phyloP scores from a whole-genome alignment of 2,329 filamentous ascomycete species.

The Hawksworthiomyces lignivorus region DNA sequence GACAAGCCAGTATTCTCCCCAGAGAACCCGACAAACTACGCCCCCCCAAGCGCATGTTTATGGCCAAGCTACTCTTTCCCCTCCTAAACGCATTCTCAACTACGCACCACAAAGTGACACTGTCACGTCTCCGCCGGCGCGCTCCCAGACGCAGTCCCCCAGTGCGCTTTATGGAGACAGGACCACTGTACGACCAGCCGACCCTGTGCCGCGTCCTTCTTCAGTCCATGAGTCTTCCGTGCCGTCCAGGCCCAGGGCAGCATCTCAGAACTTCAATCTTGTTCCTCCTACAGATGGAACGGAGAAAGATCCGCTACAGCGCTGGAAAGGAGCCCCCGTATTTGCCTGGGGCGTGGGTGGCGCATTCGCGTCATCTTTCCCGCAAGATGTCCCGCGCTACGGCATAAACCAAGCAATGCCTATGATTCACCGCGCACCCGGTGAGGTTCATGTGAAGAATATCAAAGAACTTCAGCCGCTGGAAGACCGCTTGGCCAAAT shows the following conservation, averaged over 20 bases:
- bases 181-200: constrained; percentile 24
- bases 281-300: constrained; percentile 57
- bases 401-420: constrained; percentile 64
- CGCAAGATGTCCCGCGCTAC: constrained; percentile 81
- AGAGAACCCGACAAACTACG: constrained; percentile 35
- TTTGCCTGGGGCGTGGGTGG: constrained; percentile 87
- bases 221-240: constrained; percentile 40
- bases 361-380: constrained; percentile 74
- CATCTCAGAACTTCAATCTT: constrained; percentile 49
- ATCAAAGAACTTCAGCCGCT: constrained; percentile 67
- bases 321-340: constrained; percentile 86
- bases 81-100: constrained; percentile 47
- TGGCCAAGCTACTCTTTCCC: constrained; percentile 40
- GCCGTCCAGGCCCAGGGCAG: constrained; percentile 35
- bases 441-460: constrained; percentile 71
- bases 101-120: constrained; percentile 38
- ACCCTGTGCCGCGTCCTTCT: constrained; percentile 46
- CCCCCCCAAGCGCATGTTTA: constrained; percentile 26
- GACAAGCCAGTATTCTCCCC: constrained; percentile 7
- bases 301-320: constrained; percentile 68
- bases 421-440: constrained; percentile 73
- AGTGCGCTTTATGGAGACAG: constrained; percentile 36
- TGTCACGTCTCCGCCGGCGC: constrained; percentile 46
- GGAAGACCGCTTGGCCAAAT: constrained; percentile 65
- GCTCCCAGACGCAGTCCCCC: constrained; percentile 58